phyloP scores from a whole-genome alignment of 768 basidiomycete genomes.

The Cystobasidium tubakii region DNA sequence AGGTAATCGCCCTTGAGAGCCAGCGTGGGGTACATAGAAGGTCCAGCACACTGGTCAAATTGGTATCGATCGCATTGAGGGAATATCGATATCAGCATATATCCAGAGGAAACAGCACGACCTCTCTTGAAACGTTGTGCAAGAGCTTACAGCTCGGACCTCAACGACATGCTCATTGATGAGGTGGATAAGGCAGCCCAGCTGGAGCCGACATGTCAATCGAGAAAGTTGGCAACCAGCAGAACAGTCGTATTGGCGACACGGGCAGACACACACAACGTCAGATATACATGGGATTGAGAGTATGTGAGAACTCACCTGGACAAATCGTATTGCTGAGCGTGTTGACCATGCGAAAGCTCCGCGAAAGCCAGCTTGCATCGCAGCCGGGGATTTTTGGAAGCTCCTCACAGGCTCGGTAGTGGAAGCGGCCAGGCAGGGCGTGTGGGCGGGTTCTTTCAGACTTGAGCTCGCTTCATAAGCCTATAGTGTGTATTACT shows the following conservation, averaged over 20 bases:
- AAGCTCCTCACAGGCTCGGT: too few relatives aligned
- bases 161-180: slow-evolving; percentile 35
- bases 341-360: not conserved
- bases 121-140: too few relatives aligned
- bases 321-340: not conserved
- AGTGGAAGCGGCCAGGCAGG: too few relatives aligned
- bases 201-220: not conserved
- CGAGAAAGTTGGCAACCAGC: not conserved
- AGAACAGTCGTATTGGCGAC: too few relatives aligned
- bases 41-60: slow-evolving; percentile 24
- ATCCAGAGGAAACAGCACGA: too few relatives aligned
- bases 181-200: slow-evolving; percentile 21
- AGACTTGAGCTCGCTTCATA: too few relatives aligned
- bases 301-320: not conserved
- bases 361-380: not conserved
- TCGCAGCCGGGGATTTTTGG: not conserved
- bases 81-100: too few relatives aligned
- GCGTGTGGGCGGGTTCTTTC: too few relatives aligned
- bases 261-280: not conserved
- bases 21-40: slow-evolving; percentile 34
- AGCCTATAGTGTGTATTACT: too few relatives aligned
- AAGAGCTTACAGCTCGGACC: slow-evolving; percentile 16
- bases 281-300: not conserved
- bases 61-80: not conserved
- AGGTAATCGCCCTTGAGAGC: slow-evolving; percentile 19